Base-by-base conservation (phyloP, 495 filamentous ascomycete species). In the Pseudomonodictys pantanalensis region DNA sequence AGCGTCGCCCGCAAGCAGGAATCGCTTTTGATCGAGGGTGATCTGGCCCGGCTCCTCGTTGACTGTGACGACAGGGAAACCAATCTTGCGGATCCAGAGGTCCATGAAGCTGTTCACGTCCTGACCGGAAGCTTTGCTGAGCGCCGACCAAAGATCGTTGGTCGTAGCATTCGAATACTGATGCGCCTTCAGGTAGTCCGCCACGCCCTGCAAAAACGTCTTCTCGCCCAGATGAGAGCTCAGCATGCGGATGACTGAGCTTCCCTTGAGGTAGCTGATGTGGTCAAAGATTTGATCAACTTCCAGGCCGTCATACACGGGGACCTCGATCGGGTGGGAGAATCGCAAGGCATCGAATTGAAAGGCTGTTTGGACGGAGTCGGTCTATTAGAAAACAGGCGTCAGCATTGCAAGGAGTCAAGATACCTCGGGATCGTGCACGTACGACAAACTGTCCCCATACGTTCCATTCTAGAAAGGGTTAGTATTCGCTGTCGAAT, bases 271-370 rank as follows among this genome's bases (percentile, higher is more conserved):
- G 71, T 98, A 98, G 72, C 88, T 93, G 71, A 97, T 96, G 68
- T 86, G 82, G 72, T 97, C 92, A 71, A 97, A 97, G 58, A 96
- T 93, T 67, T 97, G 92, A 72, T 97, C 92, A 48, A 97, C 89
- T 63, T 97, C 91, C 1, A 96, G 81, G 18, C 90, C 91, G 67
- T 92, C 89, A 64, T 81, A 83, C 25, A 97, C 91, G 0, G 89
- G 88, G 11, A 97, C 92, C 71, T 97, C 92, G 58, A 98, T 96
- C 6, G 93, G 88, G 74, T 98, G 93, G 22, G 90, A 96, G 28
- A 87, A 85, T 45, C 93, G 87, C 52, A 98, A 82, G 32, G 86
- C 85, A 73, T 98, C 93, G 15, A 97, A 81, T 29, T 85, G 78
- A 70, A 95, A 92, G 24, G 92, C 93, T 81, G 84, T 84, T 82